Conservation (phyloP, 2,329 filamentous ascomycete species). For the Penicillium sp. region DNA sequence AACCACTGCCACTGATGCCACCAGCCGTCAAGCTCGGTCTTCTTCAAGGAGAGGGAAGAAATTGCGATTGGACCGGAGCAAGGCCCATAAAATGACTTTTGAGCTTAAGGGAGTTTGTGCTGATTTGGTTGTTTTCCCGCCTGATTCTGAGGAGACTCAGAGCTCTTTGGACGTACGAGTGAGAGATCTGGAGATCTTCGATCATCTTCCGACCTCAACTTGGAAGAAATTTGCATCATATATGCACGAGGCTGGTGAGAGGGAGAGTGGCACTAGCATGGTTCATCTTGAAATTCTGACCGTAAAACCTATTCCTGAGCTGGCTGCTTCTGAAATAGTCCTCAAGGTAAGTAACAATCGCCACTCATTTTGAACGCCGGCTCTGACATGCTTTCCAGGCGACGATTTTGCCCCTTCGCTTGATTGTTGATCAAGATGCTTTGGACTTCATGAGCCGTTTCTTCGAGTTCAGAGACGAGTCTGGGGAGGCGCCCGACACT, state of each 20-base stretch:
- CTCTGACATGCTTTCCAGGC: conserved; percentile 39
- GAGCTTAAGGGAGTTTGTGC: conserved; percentile 79
- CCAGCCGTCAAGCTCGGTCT: conserved; percentile 33
- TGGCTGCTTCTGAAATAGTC: conserved; percentile 85
- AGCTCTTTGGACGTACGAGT: conserved; percentile 82
- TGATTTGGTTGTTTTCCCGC: conserved; percentile 75
- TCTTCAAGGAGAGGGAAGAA: conserved; percentile 47
- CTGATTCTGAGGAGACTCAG: conserved; percentile 70
- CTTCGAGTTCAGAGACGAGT: conserved; percentile 92
- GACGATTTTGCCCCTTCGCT: conserved; percentile 71
- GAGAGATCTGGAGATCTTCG: conserved; percentile 79
- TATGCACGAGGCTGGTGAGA: conserved; percentile 76
- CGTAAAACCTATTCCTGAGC: conserved; percentile 74
- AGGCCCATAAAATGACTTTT: conserved; percentile 90
- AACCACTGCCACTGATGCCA: conserved; percentile 46
- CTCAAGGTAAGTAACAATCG: conserved; percentile 52
- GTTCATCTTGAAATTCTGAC: conserved; percentile 81
- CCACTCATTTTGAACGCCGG: neutral
- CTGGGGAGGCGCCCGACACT: conserved; percentile 46
- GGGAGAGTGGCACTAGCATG: conserved; percentile 84
- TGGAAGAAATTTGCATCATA: conserved; percentile 99
- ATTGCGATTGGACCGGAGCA: conserved; percentile 75
- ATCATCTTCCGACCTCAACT: conserved; percentile 88
- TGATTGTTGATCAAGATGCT: conserved; percentile 96
- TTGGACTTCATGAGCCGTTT: conserved; percentile 95